Evolutionary conservation across 257 asterid species (phyloP).

Genomic region (Petrea volubilis): DNA sequence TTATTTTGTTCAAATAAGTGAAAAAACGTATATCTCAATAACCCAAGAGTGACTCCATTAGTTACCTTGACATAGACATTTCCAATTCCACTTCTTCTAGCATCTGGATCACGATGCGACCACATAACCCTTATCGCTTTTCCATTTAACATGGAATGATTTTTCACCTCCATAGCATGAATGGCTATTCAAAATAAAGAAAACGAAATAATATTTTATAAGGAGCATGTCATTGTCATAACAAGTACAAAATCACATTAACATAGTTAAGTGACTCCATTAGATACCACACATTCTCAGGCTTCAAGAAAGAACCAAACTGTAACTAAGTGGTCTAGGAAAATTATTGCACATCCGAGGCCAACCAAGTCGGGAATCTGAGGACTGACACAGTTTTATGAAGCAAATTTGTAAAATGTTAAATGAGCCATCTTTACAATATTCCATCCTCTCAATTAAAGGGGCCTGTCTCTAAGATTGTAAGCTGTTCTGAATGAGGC

Average conservation of each 20-base stretch:
- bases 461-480: background rate
- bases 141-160: slow-evolving; percentile 44
- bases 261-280: background rate
- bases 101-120: slow-evolving; percentile 56
- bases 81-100: slow-evolving; percentile 55
- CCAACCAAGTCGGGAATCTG: background rate
- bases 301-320: background rate
- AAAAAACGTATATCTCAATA: slow-evolving; percentile 9
- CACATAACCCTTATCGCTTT: slow-evolving; percentile 51
- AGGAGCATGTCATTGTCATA: background rate
- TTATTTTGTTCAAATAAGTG: background rate
- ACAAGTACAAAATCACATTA: background rate
- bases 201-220: background rate
- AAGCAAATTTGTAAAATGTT: background rate
- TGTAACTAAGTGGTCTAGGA: background rate
- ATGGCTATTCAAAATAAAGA: slow-evolving; percentile 29
- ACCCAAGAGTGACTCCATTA: slow-evolving; percentile 3
- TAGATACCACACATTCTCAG: background rate
- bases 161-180: slow-evolving; percentile 48
- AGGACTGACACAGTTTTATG: background rate
- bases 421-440: background rate
- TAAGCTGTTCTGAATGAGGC: background rate
- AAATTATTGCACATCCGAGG: background rate
- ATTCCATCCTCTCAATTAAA: background rate
- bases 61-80: slow-evolving; percentile 58